Percentiles rank a stretch among this genome's conserved stretches.
phyloP scores from a whole-genome alignment of 306 rosid genomes.

The Abrus precatorius region DNA sequence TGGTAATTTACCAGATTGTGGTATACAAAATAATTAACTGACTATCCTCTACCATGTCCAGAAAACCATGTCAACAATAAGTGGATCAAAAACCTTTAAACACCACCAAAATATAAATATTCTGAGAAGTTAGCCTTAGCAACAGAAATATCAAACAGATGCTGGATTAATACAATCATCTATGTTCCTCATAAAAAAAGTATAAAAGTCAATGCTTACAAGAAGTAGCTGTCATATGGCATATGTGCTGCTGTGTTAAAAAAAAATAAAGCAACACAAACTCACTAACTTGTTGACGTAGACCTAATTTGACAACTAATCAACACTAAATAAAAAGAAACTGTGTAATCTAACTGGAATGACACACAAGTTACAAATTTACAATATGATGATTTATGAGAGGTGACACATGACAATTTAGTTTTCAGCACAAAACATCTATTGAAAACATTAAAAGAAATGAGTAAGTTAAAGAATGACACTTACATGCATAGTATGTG shows the following conservation, averaged over 20 bases:
- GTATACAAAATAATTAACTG: background rate
- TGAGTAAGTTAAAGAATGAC: conserved; percentile 31
- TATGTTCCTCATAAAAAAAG: conserved; percentile 8
- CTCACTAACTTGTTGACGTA: conserved; percentile 4
- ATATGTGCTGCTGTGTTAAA: background rate
- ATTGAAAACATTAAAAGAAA: conserved; percentile 28
- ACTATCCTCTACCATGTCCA: background rate
- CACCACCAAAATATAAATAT: conserved; percentile 13
- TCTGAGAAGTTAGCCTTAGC: background rate
- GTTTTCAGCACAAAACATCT: conserved; percentile 36
- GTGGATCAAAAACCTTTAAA: conserved; percentile 21
- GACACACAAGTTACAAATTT: conserved; percentile 37
- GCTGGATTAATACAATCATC: background rate
- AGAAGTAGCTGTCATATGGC: conserved; percentile 21
- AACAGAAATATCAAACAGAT: conserved; percentile 9
- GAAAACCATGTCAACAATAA: conserved; percentile 6
- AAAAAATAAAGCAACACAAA: conserved; percentile 7
- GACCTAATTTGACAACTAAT: conserved; percentile 5
- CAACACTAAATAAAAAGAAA: conserved; percentile 20
- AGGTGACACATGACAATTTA: background rate
- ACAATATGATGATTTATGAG: conserved; percentile 30
- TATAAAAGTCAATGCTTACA: conserved; percentile 1
- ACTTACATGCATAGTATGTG: conserved; percentile 99
- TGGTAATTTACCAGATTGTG: conserved; percentile 12
- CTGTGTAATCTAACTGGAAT: background rate